Conservation (phyloP, 177 flowering plant species). For the Vitis hybrid region DNA sequence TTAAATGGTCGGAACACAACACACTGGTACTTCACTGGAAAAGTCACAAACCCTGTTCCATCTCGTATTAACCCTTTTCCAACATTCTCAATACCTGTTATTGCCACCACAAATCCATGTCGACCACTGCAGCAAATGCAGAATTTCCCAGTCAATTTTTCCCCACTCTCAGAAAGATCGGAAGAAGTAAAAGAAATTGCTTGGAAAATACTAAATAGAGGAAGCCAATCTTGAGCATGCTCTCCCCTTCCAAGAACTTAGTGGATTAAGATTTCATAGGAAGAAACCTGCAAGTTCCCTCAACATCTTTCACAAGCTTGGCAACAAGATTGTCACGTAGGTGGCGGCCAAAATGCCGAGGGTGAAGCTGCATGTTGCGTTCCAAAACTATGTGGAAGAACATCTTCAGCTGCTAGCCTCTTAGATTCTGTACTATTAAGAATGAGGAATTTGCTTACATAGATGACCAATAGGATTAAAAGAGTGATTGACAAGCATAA, state of each 20-base stretch:
- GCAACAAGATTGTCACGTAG: slow-evolving; percentile 78
- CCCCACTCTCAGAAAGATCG: neutral
- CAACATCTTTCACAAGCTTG: slow-evolving; percentile 95
- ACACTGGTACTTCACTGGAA: slow-evolving; percentile 89
- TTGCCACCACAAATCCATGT: slow-evolving; percentile 93
- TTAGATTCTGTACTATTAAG: no score
- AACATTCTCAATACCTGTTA: slow-evolving; percentile 78
- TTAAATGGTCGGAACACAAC: slow-evolving; percentile 94
- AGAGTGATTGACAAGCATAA: no score
- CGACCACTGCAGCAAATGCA: slow-evolving; percentile 54
- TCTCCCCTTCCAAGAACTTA: neutral
- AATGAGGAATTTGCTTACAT: no score
- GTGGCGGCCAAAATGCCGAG: slow-evolving; percentile 86
- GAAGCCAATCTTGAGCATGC: neutral
- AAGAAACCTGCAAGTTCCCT: slow-evolving; percentile 86
- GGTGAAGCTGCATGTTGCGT: slow-evolving; percentile 92
- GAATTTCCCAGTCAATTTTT: neutral
- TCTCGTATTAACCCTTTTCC: slow-evolving; percentile 93
- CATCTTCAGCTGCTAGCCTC: slow-evolving; percentile 31
- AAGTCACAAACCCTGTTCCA: slow-evolving; percentile 92
- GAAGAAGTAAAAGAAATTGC: neutral
- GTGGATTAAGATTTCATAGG: neutral
- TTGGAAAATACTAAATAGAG: neutral
- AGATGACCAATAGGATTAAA: no score
- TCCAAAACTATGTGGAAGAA: slow-evolving; percentile 91